Conservation (phyloP, 2,329 filamentous ascomycete species). For the Botrytis medusae region DNA sequence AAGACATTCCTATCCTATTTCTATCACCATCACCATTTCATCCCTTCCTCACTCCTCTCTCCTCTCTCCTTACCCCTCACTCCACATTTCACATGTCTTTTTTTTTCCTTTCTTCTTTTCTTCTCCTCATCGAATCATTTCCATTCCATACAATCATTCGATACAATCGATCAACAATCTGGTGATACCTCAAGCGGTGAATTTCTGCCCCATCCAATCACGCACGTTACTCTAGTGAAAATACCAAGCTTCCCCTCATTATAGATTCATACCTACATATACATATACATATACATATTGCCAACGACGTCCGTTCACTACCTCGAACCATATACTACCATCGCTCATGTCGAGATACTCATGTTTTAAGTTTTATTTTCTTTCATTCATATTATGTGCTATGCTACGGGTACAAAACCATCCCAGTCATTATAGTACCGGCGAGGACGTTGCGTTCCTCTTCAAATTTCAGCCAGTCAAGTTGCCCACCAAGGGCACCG, state of each 20-base stretch:
- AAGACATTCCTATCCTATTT: no score
- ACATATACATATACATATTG: background rate
- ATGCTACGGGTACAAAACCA: slow-evolving; percentile 8
- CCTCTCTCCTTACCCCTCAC: no score
- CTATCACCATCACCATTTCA: no score
- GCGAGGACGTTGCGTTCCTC: background rate
- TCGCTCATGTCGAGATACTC: background rate
- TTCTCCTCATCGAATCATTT: background rate
- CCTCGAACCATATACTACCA: background rate
- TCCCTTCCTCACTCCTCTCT: no score
- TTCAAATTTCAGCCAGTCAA: background rate
- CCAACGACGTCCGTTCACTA: background rate
- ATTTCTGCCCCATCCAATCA: slow-evolving; percentile 13
- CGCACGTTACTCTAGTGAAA: background rate
- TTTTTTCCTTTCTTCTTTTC: background rate
- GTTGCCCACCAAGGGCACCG: slow-evolving; percentile 1
- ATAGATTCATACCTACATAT: background rate
- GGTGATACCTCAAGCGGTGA: slow-evolving; percentile 1
- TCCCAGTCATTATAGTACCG: background rate
- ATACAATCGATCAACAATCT: background rate
- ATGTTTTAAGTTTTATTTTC: background rate
- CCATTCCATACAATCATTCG: no score
- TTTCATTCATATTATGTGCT: slow-evolving; percentile 8
- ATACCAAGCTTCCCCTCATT: slow-evolving; percentile 7
- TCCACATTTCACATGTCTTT: background rate